Conservation (phyloP, 169 alveolate species). For the Cryptosporidium tyzzeri region DNA sequence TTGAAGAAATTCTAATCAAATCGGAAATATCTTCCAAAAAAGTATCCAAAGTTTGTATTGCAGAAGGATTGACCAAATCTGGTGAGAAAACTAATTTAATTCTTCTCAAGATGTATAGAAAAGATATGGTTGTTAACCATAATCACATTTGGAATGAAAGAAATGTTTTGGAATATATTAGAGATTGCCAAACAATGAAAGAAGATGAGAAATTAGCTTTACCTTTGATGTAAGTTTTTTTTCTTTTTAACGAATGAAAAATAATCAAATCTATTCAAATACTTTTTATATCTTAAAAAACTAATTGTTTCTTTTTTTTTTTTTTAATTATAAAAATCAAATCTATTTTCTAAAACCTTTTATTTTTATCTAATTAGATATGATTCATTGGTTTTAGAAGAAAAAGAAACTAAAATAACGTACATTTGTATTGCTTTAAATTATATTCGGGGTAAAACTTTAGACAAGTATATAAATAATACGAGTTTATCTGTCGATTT, state of each 20-base stretch:
- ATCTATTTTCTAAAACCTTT: neutral
- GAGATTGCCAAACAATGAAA: slow-evolving; percentile 1
- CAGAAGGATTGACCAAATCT: slow-evolving; percentile 1
- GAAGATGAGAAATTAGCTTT: slow-evolving; percentile 10
- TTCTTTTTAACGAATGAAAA: too few relatives aligned
- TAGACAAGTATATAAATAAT: slow-evolving; percentile 14
- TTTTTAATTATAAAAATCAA: too few relatives aligned
- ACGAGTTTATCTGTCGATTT: neutral
- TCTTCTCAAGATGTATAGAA: slow-evolving; percentile 55
- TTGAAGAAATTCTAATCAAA: neutral
- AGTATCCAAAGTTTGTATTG: slow-evolving; percentile 32
- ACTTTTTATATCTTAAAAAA: neutral
- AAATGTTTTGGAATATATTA: slow-evolving; percentile 28
- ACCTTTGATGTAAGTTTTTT: slow-evolving; percentile 38
- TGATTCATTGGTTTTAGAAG: slow-evolving; percentile 41
- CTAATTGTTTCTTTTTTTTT: too few relatives aligned
- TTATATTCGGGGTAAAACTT: slow-evolving; percentile 18
- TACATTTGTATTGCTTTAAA: slow-evolving; percentile 56
- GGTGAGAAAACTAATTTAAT: neutral
- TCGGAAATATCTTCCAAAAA: neutral
- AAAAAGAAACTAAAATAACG: neutral
- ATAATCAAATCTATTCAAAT: too few relatives aligned
- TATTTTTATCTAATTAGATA: neutral
- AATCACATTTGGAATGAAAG: slow-evolving; percentile 52
- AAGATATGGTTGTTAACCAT: slow-evolving; percentile 30